A percentile compares a stretch with the other conserved stretches of the same genome.
These are phyloP conservation scores for Trametes cingulata DNA, from an alignment of 768 basidiomycete genomes.

Conservation along the genomic window DNA sequence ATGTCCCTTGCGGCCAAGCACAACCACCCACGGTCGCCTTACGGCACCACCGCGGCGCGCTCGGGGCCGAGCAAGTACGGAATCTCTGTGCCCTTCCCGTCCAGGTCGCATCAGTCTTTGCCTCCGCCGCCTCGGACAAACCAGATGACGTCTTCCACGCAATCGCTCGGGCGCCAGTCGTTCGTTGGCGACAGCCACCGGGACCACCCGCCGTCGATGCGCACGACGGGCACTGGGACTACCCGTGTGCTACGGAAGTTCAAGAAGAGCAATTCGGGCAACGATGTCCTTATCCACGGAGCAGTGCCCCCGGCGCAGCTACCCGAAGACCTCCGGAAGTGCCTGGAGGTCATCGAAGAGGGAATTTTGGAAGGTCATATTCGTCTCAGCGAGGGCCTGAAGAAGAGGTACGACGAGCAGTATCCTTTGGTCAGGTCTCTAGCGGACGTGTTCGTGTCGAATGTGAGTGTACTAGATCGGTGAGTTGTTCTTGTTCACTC, in stretches of 20 bases:
- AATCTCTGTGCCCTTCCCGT: conserved; percentile 71
- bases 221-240: conserved; percentile 31
- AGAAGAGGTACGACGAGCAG: conserved; percentile 92
- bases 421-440: conserved; percentile 91
- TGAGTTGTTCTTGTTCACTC: conserved; percentile 23
- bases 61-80: conserved; percentile 42
- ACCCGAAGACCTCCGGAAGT: conserved; percentile 84
- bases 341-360: conserved; percentile 82
- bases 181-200: conserved; percentile 50
- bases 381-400: conserved; percentile 78
- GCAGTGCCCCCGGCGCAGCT: conserved; percentile 75
- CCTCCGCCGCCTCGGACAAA: conserved; percentile 62
- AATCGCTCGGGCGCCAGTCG: conserved; percentile 75
- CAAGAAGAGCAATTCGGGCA: conserved; percentile 59
- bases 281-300: conserved; percentile 43
- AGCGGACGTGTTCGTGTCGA: conserved; percentile 94
- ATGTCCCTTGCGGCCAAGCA: conserved; percentile 47
- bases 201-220: conserved; percentile 44
- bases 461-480: conserved; percentile 54
- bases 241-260: conserved; percentile 62
- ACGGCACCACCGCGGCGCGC: conserved; percentile 52
- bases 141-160: conserved; percentile 60
- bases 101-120: conserved; percentile 77
- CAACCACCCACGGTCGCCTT: conserved; percentile 77
- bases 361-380: conserved; percentile 90